Percentiles rank a stretch among this genome's conserved stretches.
Conservation (phyloP, 73 alveolate genomes). For the Halteria grandinella region DNA sequence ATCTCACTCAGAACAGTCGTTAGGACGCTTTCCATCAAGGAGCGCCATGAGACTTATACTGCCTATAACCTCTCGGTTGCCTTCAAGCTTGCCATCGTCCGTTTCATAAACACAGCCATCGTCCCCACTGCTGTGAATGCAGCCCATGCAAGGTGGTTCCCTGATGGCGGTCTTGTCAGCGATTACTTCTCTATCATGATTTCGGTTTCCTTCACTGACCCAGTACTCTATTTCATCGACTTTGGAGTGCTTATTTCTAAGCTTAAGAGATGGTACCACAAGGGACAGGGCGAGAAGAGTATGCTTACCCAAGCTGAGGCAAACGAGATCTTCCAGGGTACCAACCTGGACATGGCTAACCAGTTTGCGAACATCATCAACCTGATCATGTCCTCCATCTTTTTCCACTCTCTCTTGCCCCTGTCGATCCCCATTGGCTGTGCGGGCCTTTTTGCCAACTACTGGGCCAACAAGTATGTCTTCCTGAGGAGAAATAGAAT, state of each 20-base stretch:
- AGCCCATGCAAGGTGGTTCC: constrained; percentile 46
- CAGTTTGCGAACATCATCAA: constrained; percentile 56
- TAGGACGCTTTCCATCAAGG: constrained; percentile 53
- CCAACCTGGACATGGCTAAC: constrained; percentile 71
- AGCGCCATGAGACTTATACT: constrained; percentile 73
- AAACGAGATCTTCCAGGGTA: constrained; percentile 64
- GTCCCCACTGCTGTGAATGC: constrained; percentile 65
- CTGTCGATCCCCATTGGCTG: constrained; percentile 61
- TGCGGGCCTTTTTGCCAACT: constrained; percentile 50
- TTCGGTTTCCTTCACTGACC: constrained; percentile 47
- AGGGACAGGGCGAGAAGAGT: constrained; percentile 38
- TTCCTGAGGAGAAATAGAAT: constrained; percentile 59
- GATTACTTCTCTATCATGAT: constrained; percentile 49
- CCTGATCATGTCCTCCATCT: constrained; percentile 48
- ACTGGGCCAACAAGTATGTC: constrained; percentile 71
- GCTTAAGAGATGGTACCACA: constrained; percentile 23
- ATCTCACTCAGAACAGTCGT: constrained; percentile 54
- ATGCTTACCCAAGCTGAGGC: constrained; percentile 59
- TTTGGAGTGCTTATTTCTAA: not conserved
- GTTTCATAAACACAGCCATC: constrained; percentile 76
- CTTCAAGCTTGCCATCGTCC: constrained; percentile 63
- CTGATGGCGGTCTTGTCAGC: constrained; percentile 56
- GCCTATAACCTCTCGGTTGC: constrained; percentile 74
- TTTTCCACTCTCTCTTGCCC: constrained; percentile 73
- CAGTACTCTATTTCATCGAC: constrained; percentile 44